phyloP scores from a whole-genome alignment of 495 filamentous ascomycete species.

The Cairneyella variabilis region DNA sequence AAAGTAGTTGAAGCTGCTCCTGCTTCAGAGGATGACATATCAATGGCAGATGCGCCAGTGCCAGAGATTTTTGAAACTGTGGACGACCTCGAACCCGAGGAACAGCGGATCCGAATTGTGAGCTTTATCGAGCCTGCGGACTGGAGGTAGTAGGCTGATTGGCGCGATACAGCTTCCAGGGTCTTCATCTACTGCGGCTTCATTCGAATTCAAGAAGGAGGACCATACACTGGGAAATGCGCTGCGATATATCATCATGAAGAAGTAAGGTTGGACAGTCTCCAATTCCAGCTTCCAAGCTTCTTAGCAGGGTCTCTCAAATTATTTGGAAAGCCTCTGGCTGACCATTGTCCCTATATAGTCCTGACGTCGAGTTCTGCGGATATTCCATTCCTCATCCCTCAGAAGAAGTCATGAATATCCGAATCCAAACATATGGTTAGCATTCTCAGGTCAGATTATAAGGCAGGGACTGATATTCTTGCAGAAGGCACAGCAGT shows the following conservation, averaged over 20 bases:
- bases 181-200: slow-evolving; percentile 61
- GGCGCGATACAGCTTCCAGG: slow-evolving; percentile 55
- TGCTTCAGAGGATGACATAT: slow-evolving; percentile 35
- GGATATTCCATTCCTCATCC: slow-evolving; percentile 98
- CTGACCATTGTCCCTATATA: slow-evolving; percentile 28
- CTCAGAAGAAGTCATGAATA: slow-evolving; percentile 91
- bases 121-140: slow-evolving; percentile 22
- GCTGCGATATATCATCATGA: slow-evolving; percentile 93
- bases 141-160: not conserved
- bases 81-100: slow-evolving; percentile 41
- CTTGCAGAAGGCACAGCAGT: slow-evolving; percentile 69
- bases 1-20: slow-evolving; percentile 12
- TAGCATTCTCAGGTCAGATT: slow-evolving; percentile 10
- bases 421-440: slow-evolving; percentile 97
- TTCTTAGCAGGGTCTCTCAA: not conserved
- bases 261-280: no score
- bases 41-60: slow-evolving; percentile 50
- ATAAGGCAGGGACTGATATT: slow-evolving; percentile 5
- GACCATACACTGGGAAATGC: slow-evolving; percentile 96
- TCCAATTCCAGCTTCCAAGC: no score
- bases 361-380: slow-evolving; percentile 94
- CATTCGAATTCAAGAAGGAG: slow-evolving; percentile 85
- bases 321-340: not conserved
- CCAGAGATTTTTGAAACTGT: slow-evolving; percentile 6
- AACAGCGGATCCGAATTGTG: slow-evolving; percentile 55